Conservation (phyloP, 768 basidiomycete genomes). For the Boletus rubescentipes region DNA sequence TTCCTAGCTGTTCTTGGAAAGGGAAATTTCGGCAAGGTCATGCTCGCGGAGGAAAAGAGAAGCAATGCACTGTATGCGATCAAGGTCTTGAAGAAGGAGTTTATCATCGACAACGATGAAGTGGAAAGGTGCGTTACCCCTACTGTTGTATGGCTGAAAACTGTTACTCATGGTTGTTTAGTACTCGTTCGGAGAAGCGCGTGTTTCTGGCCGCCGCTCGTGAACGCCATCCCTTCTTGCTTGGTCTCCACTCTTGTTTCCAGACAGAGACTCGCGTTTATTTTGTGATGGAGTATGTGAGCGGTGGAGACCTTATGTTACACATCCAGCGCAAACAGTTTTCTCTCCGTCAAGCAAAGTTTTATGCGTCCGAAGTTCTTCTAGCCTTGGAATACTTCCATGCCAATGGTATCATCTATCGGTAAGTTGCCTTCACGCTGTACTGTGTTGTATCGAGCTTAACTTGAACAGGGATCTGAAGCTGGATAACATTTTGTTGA, state of each 20-base stretch:
- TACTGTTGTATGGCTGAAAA: background rate
- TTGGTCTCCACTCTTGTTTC: constrained; percentile 97
- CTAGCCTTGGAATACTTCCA: constrained; percentile 98
- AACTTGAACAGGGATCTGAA: constrained; percentile 79
- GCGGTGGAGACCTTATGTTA: constrained; percentile 98
- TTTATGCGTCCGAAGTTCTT: constrained; percentile 96
- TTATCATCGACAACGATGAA: constrained; percentile 99
- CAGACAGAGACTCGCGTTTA: constrained; percentile 99
- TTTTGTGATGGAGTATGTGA: constrained; percentile 99
- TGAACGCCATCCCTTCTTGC: constrained; percentile 95
- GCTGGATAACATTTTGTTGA: constrained; percentile 95
- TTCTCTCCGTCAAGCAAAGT: constrained; percentile 97
- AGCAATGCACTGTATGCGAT: constrained; percentile 90
- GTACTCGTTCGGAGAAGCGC: constrained; percentile 98
- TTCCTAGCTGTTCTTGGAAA: constrained; percentile 98
- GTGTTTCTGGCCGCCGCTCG: constrained; percentile 97
- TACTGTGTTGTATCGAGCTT: background rate
- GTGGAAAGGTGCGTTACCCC: constrained; percentile 79
- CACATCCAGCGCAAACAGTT: constrained; percentile 99
- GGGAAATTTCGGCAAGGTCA: constrained; percentile 99
- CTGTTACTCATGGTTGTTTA: constrained; percentile 31
- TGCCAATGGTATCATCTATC: constrained; percentile 97
- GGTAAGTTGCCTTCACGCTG: constrained; percentile 48
- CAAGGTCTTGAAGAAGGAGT: constrained; percentile 99
- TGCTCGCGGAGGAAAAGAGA: constrained; percentile 98